phyloP scores from a whole-genome alignment of 2,329 filamentous ascomycete species.

The Hypoxylon sp. region DNA sequence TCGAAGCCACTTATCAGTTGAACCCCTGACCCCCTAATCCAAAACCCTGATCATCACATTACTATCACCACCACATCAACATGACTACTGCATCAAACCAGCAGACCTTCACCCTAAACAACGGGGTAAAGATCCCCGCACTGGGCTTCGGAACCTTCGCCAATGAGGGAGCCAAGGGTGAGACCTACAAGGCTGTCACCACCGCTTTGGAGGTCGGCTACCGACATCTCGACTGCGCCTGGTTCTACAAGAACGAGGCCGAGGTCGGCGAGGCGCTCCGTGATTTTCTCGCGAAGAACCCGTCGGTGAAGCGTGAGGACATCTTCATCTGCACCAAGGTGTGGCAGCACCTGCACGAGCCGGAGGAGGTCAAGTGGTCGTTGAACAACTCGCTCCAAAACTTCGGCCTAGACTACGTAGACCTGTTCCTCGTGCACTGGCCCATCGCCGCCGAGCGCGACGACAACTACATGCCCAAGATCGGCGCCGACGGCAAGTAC shows the following conservation, averaged over 20 bases:
- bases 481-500: slow-evolving; percentile 57
- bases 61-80: background rate
- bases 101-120: slow-evolving; percentile 55
- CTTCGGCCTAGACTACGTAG: slow-evolving; percentile 64
- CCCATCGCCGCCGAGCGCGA: slow-evolving; percentile 56
- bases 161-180: slow-evolving; percentile 68
- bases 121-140: slow-evolving; percentile 66
- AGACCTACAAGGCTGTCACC: slow-evolving; percentile 71
- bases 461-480: slow-evolving; percentile 53
- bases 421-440: slow-evolving; percentile 67
- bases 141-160: slow-evolving; percentile 73
- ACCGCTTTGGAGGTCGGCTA: slow-evolving; percentile 69
- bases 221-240: slow-evolving; percentile 72
- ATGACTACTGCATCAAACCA: slow-evolving; percentile 35
- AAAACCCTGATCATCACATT: background rate
- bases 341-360: slow-evolving; percentile 72
- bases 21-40: too few relatives aligned
- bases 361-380: slow-evolving; percentile 65
- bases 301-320: slow-evolving; percentile 59
- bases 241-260: slow-evolving; percentile 74
- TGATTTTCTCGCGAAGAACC: slow-evolving; percentile 51
- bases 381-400: slow-evolving; percentile 61
- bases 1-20: too few relatives aligned
- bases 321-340: slow-evolving; percentile 73
- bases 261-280: slow-evolving; percentile 67